Conservation (phyloP, 106 monocot species). For the Hemerocallis citrina region DNA sequence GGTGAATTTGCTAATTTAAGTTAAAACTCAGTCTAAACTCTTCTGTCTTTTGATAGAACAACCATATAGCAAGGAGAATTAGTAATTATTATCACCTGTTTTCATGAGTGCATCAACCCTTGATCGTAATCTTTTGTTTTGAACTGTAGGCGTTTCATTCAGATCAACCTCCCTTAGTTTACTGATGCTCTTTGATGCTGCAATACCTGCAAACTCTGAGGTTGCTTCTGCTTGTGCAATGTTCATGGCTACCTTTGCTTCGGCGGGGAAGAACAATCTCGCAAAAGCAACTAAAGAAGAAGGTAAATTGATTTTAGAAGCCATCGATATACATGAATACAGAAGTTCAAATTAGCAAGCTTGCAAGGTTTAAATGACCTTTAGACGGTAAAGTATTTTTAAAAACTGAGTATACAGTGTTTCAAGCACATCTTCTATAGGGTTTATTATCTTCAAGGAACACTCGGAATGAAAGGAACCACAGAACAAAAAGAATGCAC, state of each 20-base stretch:
- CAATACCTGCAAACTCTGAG: constrained; percentile 49
- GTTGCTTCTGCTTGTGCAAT: constrained; percentile 71
- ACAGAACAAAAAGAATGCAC: too few species aligned
- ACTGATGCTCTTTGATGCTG: constrained; percentile 33
- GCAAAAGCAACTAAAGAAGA: constrained; percentile 74
- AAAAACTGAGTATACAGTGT: too few species aligned
- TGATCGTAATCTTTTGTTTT: constrained; percentile 55
- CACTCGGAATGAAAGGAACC: too few species aligned
- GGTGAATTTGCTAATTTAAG: too few species aligned
- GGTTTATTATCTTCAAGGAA: too few species aligned
- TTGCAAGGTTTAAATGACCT: too few species aligned
- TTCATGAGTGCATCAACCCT: constrained; percentile 66
- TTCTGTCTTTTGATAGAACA: too few species aligned
- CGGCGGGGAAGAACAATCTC: constrained; percentile 77
- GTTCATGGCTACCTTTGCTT: constrained; percentile 91
- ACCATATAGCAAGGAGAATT: background rate
- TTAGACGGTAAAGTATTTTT: too few species aligned
- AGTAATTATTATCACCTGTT: constrained; percentile 44
- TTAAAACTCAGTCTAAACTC: too few species aligned
- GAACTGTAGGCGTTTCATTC: constrained; percentile 69
- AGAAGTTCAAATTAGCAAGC: too few species aligned
- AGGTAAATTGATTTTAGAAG: constrained; percentile 1
- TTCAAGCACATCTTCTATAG: too few species aligned
- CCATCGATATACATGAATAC: too few species aligned
- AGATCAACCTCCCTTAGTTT: constrained; percentile 89